Conservation (phyloP, 208 protist species). For the Trypanosoma scelopori region DNA sequence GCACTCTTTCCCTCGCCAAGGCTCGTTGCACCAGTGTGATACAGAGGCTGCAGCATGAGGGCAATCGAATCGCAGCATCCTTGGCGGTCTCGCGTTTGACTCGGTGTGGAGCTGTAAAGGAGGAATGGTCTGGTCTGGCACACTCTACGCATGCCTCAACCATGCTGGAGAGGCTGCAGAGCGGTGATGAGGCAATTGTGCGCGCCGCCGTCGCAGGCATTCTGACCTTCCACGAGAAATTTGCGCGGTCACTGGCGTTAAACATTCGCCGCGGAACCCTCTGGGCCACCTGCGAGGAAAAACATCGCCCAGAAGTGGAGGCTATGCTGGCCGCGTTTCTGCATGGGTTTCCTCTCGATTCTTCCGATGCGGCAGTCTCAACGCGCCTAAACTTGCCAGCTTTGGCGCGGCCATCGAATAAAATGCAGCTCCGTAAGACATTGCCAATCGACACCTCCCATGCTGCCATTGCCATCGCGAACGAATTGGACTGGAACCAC, state of each 20-base stretch:
- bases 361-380: constrained; percentile 8
- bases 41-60: constrained; percentile 69
- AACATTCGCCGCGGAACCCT: constrained; percentile 47
- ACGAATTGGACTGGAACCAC: constrained; percentile 55
- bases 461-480: constrained; percentile 66
- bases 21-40: constrained; percentile 62
- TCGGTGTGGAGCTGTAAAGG: constrained; percentile 49
- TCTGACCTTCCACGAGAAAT: constrained; percentile 39
- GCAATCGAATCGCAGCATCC: constrained; percentile 70
- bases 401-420: background rate
- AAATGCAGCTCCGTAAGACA: constrained; percentile 34
- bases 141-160: constrained; percentile 58
- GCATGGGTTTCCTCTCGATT: constrained; percentile 26
- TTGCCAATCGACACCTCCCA: constrained; percentile 88
- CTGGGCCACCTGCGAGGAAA: constrained; percentile 88
- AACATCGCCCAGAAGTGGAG: constrained; percentile 56
- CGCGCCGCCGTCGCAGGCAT: constrained; percentile 32
- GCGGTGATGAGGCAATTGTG: constrained; percentile 32
- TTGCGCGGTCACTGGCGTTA: constrained; percentile 41
- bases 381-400: constrained; percentile 9
- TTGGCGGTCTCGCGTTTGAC: constrained; percentile 67
- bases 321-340: constrained; percentile 44
- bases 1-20: constrained; percentile 67
- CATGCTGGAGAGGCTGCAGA: constrained; percentile 74
- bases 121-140: constrained; percentile 76